Base-by-base conservation (phyloP, 2,329 filamentous ascomycete species). In the Xylariaceae sp. region DNA sequence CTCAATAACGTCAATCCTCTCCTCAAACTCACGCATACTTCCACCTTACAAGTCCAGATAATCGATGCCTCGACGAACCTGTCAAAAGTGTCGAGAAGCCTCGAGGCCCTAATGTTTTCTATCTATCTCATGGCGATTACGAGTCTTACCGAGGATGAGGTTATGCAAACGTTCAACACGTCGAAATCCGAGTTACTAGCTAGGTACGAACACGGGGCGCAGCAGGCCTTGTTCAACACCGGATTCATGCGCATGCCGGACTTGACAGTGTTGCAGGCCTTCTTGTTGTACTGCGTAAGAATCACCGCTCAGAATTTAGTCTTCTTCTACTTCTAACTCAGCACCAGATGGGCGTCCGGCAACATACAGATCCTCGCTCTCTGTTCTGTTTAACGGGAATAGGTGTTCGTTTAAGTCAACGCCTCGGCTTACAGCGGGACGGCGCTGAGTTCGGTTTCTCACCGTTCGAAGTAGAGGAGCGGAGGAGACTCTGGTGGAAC, bases 401-500 rank as follows among this genome's bases (percentile, higher is more conserved):
- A 41, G 85, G 84, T 0, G 80, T 89, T 30, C 84, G 87, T 55
- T 83, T 88, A 54, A 87, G 84, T 9, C 84, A 88, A 66, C 80
- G 86, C 3, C 82, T 90, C 74, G 86, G 86, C 3, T 76, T 90
- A n/a, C 84, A 90, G 63, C 80, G 78, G 45, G 87, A 90, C 68
- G 78, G 82, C 1, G 75, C 75, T 1, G 77, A 82, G 57, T 81
- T 80, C 55, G 66, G 70, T 62, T 66, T 84, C 2, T 76, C 73
- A 2, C 80, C 77, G 37, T 88, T 85, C 56, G 87, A 90, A 66
- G 80, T 83, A 2, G 88, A 90, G 73, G 81, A 88, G 72, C 81
- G 87, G n/a, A 82, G 88, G 53, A 80, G 88, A 44, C 74, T 91
- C 1, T 90, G 87, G 88, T 91, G 87, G 87, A 83, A 85, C 37